A percentile compares a stretch with the other conserved stretches of the same genome.
These are phyloP conservation scores for Draba incana DNA, from an alignment of 345 rosid species.

Conservation along the genomic window DNA sequence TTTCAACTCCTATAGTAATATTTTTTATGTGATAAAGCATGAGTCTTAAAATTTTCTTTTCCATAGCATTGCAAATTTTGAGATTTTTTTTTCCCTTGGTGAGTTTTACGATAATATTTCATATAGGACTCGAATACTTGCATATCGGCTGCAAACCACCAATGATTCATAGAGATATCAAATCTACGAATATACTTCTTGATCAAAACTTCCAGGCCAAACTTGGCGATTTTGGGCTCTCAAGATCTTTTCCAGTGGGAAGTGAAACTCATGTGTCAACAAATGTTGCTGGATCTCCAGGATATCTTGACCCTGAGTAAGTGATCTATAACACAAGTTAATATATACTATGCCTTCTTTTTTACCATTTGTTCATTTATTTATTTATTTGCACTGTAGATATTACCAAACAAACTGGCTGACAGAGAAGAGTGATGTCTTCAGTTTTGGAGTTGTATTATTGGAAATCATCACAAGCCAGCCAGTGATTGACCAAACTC, in stretches of 20 bases:
- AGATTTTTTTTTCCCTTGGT: too few relatives aligned
- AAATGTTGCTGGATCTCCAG: not conserved
- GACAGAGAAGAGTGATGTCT: too few relatives aligned
- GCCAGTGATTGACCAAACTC: constrained; percentile 30
- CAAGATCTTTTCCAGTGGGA: constrained; percentile 10
- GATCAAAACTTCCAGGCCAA: not conserved
- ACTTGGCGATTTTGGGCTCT: constrained; percentile 18
- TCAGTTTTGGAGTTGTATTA: too few relatives aligned
- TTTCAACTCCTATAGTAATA: too few relatives aligned
- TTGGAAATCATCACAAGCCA: constrained; percentile 36
- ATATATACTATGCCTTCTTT: not conserved
- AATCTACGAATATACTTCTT: constrained; percentile 20
- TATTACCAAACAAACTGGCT: constrained; percentile 10
- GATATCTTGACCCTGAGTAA: constrained; percentile 20
- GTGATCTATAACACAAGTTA: not conserved
- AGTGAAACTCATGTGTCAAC: constrained; percentile 20
- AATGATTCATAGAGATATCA: not conserved
- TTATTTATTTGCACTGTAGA: constrained; percentile 2
- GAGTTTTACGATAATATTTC: too few relatives aligned
- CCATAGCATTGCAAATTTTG: too few relatives aligned
- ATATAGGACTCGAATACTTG: constrained; percentile 14
- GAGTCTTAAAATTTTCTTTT: too few relatives aligned
- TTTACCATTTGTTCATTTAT: not conserved
- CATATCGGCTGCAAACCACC: not conserved
- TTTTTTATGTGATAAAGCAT: too few relatives aligned